Evolutionary conservation across 129 eudicot species (phyloP).

Genomic region (Chrysanthemum makinoi): DNA sequence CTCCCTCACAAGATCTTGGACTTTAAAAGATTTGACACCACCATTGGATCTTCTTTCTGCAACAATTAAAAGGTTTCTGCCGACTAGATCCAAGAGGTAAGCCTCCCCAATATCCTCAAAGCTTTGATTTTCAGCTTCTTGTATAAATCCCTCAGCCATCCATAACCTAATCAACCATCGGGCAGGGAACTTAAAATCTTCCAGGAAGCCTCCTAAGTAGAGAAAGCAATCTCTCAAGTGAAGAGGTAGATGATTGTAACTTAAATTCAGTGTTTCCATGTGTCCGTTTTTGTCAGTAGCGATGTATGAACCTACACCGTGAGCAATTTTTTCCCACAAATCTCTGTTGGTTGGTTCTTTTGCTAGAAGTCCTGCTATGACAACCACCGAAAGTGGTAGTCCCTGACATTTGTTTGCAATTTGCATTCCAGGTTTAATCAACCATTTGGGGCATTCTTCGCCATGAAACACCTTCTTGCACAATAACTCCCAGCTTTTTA

Average conservation of each 20-base stretch:
- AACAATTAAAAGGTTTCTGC: slow-evolving; percentile 10
- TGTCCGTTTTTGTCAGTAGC: not conserved
- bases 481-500: slow-evolving; percentile 25
- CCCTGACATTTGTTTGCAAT: slow-evolving; percentile 33
- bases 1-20: slow-evolving; percentile 26
- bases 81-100: too few relatives aligned
- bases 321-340: slow-evolving; percentile 15
- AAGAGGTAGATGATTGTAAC: slow-evolving; percentile 19
- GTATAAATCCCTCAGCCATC: slow-evolving; percentile 38
- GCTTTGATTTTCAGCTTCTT: not conserved
- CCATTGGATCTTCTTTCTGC: slow-evolving; percentile 2
- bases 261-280: not conserved
- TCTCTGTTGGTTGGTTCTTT: not conserved
- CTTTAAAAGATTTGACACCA: not conserved
- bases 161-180: slow-evolving; percentile 24
- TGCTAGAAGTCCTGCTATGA: slow-evolving; percentile 34
- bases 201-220: slow-evolving; percentile 20
- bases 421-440: slow-evolving; percentile 11
- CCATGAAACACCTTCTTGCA: slow-evolving; percentile 19
- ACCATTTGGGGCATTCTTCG: slow-evolving; percentile 6
- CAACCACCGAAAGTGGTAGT: slow-evolving; percentile 34
- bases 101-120: slow-evolving; percentile 14
- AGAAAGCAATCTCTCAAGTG: slow-evolving; percentile 32
- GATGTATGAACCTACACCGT: not conserved
- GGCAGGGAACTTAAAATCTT: not conserved